Evolutionary conservation across 2,329 filamentous ascomycete genomes (phyloP).

Genomic region (Orbilia blumenaviensis): DNA sequence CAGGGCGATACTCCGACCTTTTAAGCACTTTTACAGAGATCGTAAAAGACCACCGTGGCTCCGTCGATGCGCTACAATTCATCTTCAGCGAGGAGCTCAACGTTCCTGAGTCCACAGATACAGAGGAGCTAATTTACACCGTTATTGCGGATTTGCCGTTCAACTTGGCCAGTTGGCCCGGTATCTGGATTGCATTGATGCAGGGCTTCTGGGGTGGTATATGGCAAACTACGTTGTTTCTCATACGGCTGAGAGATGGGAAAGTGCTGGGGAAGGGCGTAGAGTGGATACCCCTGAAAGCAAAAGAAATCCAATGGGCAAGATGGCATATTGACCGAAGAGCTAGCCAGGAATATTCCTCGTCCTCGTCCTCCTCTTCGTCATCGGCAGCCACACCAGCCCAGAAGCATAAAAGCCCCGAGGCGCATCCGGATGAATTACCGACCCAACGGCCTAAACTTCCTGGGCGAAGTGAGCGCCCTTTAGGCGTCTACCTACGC

Average conservation of each 20-base stretch:
- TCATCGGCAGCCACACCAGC: no score
- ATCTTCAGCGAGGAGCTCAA: constrained; percentile 24
- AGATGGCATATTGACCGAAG: background rate
- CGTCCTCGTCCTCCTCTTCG: no score
- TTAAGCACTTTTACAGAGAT: background rate
- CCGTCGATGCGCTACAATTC: background rate
- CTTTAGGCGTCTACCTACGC: no score
- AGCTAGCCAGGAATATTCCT: no score
- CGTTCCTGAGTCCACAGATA: background rate
- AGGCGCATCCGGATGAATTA: background rate
- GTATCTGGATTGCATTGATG: constrained; percentile 25
- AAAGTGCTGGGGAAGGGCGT: background rate
- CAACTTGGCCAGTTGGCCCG: constrained; percentile 17
- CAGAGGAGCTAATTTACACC: background rate
- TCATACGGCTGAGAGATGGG: background rate
- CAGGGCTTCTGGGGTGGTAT: constrained; percentile 20
- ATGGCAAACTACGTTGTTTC: constrained; percentile 13
- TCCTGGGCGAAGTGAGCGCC: no score
- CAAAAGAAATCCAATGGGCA: constrained; percentile 9
- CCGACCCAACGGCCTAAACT: background rate
- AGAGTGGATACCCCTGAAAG: background rate
- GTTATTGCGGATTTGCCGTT: constrained; percentile 25
- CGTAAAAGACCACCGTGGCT: background rate
- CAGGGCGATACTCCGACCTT: background rate
- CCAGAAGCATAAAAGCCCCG: background rate